Percentiles rank a stretch among this genome's conserved stretches.
phyloP scores from a whole-genome alignment of 495 filamentous ascomycete genomes.

The Penicillium tannophilum region DNA sequence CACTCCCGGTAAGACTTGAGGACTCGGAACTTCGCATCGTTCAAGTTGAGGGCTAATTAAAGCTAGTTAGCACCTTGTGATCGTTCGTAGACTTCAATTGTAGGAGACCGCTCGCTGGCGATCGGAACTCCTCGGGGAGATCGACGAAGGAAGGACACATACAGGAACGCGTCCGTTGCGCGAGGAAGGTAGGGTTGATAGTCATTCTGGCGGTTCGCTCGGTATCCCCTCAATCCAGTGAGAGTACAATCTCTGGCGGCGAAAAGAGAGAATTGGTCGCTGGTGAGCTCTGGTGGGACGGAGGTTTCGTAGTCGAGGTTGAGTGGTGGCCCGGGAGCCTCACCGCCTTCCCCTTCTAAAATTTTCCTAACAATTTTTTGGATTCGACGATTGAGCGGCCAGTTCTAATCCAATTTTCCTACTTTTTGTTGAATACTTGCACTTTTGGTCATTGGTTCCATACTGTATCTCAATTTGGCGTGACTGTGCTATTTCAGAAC shows the following conservation, averaged over 20 bases:
- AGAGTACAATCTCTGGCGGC: constrained; percentile 26
- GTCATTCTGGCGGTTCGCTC: constrained; percentile 51
- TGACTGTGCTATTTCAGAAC: neutral
- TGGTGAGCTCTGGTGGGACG: constrained; percentile 29
- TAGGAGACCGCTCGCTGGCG: constrained; percentile 14
- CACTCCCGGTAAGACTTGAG: constrained; percentile 87
- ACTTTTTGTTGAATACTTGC: constrained; percentile 4
- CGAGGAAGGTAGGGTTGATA: constrained; percentile 92
- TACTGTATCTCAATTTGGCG: neutral
- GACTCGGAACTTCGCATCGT: constrained; percentile 80
- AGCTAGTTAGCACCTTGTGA: constrained; percentile 26
- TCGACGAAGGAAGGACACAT: constrained; percentile 42
- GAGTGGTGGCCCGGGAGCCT: constrained; percentile 19
- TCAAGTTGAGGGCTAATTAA: constrained; percentile 76
- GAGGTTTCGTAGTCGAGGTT: constrained; percentile 34
- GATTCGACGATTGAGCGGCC: constrained; percentile 16
- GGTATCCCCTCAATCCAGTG: constrained; percentile 23
- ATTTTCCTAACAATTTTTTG: constrained; percentile 33
- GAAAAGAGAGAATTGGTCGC: constrained; percentile 23
- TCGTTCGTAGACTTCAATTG: constrained; percentile 16
- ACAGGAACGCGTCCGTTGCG: constrained; percentile 89
- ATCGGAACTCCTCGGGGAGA: constrained; percentile 28
- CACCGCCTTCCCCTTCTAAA: constrained; percentile 52
- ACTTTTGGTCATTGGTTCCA: constrained; percentile 1
- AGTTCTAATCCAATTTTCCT: constrained; percentile 3